Base-by-base conservation (phyloP, 2,329 filamentous ascomycete species). In the Talaromyces albobiverticillius region DNA sequence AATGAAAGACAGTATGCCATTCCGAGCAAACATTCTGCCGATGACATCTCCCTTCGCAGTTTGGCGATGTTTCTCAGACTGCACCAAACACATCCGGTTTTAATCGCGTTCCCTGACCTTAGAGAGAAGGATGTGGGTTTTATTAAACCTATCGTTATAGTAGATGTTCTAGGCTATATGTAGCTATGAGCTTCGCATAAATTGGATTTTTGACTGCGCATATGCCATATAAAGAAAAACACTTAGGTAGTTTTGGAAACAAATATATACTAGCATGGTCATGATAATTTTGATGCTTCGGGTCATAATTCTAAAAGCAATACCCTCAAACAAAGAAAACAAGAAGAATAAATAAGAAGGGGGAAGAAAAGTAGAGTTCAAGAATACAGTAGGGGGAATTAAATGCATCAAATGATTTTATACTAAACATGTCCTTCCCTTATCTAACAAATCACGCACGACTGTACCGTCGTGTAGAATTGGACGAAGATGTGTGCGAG, bases 401-500 rank as follows among this genome's bases (percentile, higher is more conserved):
- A 51, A 32, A 48, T 55, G 45, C 53, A 55, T 49, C 53, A 56
- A 50, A 46, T 32, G 42, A 54, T 47, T 47, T 46, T 47, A 47
- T 53, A 46, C 14, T 23, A 13, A 38, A 40, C 23, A 46, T 25
- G 1, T 23, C 14, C 43, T 16, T 20, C 47, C 58, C 29, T 59
- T 55, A 62, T 51, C 58, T n/a, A n/a, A n/a, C n/a, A n/a, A 55
- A 51, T 61, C 62, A 40, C 2, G 11, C 36, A 40, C 63, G 57
- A 56, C 67, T 72, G 46, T 67, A 62, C 40, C 64, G 64, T 46
- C 64, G 65, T 31, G 63, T 54, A 20, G 58, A 52, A 42, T 59
- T 60, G 38, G 58, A 59, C 42, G 57, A 57, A 7, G 57, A 53
- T 22, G 59, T 26, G 16, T 14, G 20, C n/a, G 48, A 36, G n/a